Evolutionary conservation across 2,329 filamentous ascomycete species (phyloP), one percentile per base, ranked within the genome.

Genomic region (Diaporthe citri): DNA sequence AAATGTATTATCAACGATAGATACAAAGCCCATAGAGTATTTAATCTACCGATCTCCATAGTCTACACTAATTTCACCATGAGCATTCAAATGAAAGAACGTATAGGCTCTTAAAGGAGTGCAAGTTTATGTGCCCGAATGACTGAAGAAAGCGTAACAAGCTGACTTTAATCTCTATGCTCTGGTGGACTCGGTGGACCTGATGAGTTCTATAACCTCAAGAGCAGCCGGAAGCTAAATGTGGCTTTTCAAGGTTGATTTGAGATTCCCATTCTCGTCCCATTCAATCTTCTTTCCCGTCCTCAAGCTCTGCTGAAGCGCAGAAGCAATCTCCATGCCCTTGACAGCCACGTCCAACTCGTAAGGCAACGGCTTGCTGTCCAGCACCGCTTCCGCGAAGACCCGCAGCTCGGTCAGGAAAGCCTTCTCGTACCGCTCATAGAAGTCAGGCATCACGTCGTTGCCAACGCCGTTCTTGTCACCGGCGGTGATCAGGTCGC

Each of bases 331-430:
- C 57, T 74, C 51, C 41, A 76, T 43, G 2, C 64, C 74, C 31
- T 72, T 76, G 20, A 67, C 20, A 4, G 74, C 72, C 20, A 43
- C 51, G 28, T 28, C 51, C 7, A 76, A 25, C 34, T 74, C 25
- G n/a, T 67, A 43, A 51, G 66, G 74, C 34, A 76, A 41, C n/a
- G 72, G 56, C 34, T 34, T 74, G 62, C 57, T 31, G n/a, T 75
- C 70, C 15, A 76, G 43, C 17, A 62, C 69, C 22, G 60, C 31
- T 20, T 57, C 74, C 56, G 72, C 74, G 5, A 76, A 76, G 39
- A 71, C 72, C 20, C 66, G 74, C 2, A 73, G n/a, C n/a, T 76
- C 72, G 17, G 20, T 34, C 15, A 76, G 59, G 17, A 76, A 76
- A 57, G 72, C 56, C 25, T 71, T 46, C 36, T 71, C 64, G 15